These are phyloP conservation scores for Immersiporthe knoxdaviesiana DNA, from an alignment of 2,329 filamentous ascomycete species.

Conservation along the genomic window DNA sequence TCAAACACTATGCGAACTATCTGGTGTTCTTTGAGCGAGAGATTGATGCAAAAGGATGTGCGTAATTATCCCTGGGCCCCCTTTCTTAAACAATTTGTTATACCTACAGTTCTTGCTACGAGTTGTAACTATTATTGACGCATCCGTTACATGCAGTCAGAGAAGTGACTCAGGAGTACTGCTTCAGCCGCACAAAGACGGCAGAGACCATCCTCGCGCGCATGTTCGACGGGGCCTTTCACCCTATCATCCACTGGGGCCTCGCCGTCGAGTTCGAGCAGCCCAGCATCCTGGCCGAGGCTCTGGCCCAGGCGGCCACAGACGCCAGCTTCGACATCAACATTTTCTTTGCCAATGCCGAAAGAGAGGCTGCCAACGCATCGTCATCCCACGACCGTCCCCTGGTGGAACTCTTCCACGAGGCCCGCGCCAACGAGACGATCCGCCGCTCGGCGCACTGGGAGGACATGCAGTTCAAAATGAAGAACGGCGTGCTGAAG, in stretches of 20 bases:
- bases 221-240: conserved; percentile 55
- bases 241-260: conserved; percentile 70
- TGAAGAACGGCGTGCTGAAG: conserved; percentile 64
- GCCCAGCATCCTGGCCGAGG: conserved; percentile 68
- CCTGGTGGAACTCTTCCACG: conserved; percentile 32
- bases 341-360: conserved; percentile 44
- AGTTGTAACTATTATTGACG: too few relatives aligned
- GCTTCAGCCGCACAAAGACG: conserved; percentile 59
- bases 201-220: conserved; percentile 63
- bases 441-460: conserved; percentile 51
- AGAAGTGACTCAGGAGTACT: conserved; percentile 59
- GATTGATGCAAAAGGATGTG: conserved; percentile 56
- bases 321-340: conserved; percentile 55
- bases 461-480: conserved; percentile 42
- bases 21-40: conserved; percentile 65
- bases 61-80: not conserved
- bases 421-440: conserved; percentile 48
- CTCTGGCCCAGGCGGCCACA: conserved; percentile 64
- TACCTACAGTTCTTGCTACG: too few relatives aligned
- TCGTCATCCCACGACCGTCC: conserved; percentile 1
- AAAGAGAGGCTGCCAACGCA: not conserved
- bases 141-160: conserved; percentile 40
- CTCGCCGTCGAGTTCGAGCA: conserved; percentile 71
- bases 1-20: conserved; percentile 57
- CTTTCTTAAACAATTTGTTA: too few relatives aligned